Percentiles rank a stretch among this genome's conserved stretches.
These are phyloP conservation scores for Umbelopsis sp. DNA, from an alignment of 192 early-diverging fungal genomes.

Conservation along the genomic window DNA sequence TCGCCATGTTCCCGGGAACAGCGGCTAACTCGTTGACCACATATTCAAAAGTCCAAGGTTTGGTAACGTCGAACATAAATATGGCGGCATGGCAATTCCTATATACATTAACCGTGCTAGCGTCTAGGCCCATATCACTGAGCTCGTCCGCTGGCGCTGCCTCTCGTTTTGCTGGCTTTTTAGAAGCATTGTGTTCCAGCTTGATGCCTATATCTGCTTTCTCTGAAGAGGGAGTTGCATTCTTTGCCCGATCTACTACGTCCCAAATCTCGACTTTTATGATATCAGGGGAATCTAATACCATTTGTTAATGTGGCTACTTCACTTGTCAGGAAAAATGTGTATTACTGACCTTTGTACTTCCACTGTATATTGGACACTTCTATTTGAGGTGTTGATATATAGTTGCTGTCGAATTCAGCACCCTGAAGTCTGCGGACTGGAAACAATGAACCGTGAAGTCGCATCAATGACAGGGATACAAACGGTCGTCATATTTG, in stretches of 20 bases:
- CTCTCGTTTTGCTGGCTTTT: not conserved
- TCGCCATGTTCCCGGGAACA: slow-evolving; percentile 49
- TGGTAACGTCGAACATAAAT: slow-evolving; percentile 61
- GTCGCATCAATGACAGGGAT: not conserved
- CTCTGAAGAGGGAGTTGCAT: slow-evolving; percentile 26
- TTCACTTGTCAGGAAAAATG: not conserved
- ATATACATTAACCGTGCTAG: slow-evolving; percentile 63
- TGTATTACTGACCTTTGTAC: slow-evolving; percentile 45
- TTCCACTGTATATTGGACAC: slow-evolving; percentile 65
- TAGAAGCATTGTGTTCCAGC: slow-evolving; percentile 29
- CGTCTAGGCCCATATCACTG: slow-evolving; percentile 47
- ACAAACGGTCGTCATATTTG: not conserved
- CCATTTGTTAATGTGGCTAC: not conserved
- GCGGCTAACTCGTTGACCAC: slow-evolving; percentile 41
- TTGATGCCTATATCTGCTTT: slow-evolving; percentile 33
- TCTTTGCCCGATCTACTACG: slow-evolving; percentile 55
- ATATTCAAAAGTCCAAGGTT: slow-evolving; percentile 67
- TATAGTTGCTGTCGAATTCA: slow-evolving; percentile 46
- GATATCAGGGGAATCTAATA: slow-evolving; percentile 54
- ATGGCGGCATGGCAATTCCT: slow-evolving; percentile 58
- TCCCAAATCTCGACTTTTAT: slow-evolving; percentile 68
- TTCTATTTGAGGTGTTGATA: slow-evolving; percentile 61
- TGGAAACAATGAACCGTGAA: slow-evolving; percentile 8
- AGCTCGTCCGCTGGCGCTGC: not conserved
- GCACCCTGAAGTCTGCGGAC: slow-evolving; percentile 57